Base-by-base conservation (phyloP, 345 rosid species). In the Camelina laxa region DNA sequence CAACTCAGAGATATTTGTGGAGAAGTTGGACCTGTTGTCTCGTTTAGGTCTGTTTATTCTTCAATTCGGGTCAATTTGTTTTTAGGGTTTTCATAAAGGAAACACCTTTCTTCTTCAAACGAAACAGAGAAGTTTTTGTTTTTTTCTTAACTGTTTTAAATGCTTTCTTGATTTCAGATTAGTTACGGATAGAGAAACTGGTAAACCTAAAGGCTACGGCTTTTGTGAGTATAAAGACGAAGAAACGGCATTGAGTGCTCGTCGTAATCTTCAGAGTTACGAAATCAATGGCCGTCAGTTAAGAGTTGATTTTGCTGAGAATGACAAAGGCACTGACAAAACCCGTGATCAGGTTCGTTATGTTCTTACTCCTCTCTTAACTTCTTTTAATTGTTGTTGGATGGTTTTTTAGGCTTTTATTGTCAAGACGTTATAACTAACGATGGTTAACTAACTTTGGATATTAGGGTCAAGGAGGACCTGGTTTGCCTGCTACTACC, bases 161-260 rank as follows among this genome's bases (percentile, higher is more conserved):
- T n/a, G 30, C 20, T 56, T 64, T 71, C 12, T 17, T 17, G 65
- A 39, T 87, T 24, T 84, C 91, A 92, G 99, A 81, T 84, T 95
- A 70, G 98, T 95, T 59, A 84, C 86, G 55, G 97, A 95, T 78
- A 87, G 96, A 86, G 99, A 92, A 85, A 95, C 98, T 53, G 98
- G 99, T 48, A 95, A 92, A 72, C 99, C 99, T 11, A 95, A 92
- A 83, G 99, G 99, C 67, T 95, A 95, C 44, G 99, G 99, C 2
- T 95, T 95, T 86, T 95, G 99, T 60, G 99, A 95, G 78, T 95
- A 95, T 77, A 95, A 92, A 76, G 99, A 95, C 82, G 98, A 92
- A 81, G 98, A 95, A 76, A 95, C 99, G 1, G 99, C 99, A 4
- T 70, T 92, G 75, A 95, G 99, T 79, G 99, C 99, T 73, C 97